Base-by-base conservation (phyloP, 371 early-diverging fungal genomes). In the Mucor sp. region DNA sequence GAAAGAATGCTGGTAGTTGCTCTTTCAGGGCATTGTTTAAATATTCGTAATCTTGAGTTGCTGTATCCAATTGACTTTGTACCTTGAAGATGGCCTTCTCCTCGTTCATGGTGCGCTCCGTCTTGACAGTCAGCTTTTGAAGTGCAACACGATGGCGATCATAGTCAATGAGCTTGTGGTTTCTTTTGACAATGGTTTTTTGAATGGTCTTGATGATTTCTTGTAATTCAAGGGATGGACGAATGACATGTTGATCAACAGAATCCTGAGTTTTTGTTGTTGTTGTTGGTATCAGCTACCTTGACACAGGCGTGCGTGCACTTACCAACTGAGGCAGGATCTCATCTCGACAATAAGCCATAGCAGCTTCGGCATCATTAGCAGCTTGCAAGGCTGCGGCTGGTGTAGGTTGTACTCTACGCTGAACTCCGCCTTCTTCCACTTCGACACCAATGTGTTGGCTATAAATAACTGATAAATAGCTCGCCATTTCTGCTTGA, bases 151-250 rank as follows among this genome's bases (percentile, higher is more conserved):
- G 79, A 75, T 87, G 85, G 35, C 94, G 89, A 69, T 94, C 94
- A 74, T 88, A 93, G 79, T 94, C 94, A 41, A 93, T 70, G 48
- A 90, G 74, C 72, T 94, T 94, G 77, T 91, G 94, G 27, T 84
- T 81, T 11, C 94, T 87, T 72, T 94, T 94, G 12, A 77, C 80
- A 14, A 93, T 89, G 4, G 90, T 79, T 65, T 87, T 90, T 62
- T 87, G 86, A 43, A 94, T 88, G 30, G 70, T 48, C 62, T 89
- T 89, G 68, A 89, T 72, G 35, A 93, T 71, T 12, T 76, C 74
- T 43, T 87, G 74, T 58, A 90, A 78, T 63, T 93, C 93, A 14
- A 66, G 58, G 35, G 87, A 66, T 1, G 94, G 94, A 15, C 79
- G 72, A n/a, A 93, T 84, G 8, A 94, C 83, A 25, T 76, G 75